Conservation (phyloP, 257 asterid genomes). For the Solanum chilense region DNA sequence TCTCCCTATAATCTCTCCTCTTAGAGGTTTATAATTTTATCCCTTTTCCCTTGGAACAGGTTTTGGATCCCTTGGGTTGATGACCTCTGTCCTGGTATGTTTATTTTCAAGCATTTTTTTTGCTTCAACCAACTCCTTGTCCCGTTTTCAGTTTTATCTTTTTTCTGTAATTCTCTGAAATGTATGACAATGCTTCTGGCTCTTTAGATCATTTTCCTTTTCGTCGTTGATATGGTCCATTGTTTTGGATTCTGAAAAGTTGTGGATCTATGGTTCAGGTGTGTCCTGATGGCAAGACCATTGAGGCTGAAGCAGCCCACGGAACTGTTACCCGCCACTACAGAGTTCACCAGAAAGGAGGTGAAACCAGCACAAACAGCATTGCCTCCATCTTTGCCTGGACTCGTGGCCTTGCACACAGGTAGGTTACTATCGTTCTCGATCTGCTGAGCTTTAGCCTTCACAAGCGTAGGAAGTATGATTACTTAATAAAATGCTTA, state of each 20-base stretch:
- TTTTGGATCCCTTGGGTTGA: constrained; percentile 98
- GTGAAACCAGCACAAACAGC: constrained; percentile 99
- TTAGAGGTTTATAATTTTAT: not conserved
- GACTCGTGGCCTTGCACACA: constrained; percentile 98
- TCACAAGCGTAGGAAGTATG: not conserved
- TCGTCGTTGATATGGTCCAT: not conserved
- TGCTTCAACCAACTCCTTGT: not conserved
- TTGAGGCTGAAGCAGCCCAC: constrained; percentile 99
- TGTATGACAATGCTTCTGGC: not conserved
- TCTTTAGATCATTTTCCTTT: not conserved
- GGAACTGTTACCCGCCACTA: constrained; percentile 98
- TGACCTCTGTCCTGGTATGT: constrained; percentile 97
- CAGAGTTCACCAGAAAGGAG: constrained; percentile 98
- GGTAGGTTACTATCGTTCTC: constrained; percentile 22
- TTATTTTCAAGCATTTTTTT: not conserved
- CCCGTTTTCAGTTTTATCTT: not conserved
- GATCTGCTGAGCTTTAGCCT: not conserved
- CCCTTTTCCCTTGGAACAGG: constrained; percentile 32
- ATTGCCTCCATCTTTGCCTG: constrained; percentile 99
- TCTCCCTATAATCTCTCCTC: not conserved
- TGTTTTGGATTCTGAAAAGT: not conserved
- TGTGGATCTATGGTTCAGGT: constrained; percentile 34
- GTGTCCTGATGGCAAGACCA: constrained; percentile 99
- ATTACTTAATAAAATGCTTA: not conserved
- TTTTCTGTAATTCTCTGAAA: not conserved